Percentiles rank a stretch among this genome's conserved stretches.
phyloP scores from a whole-genome alignment of 306 rosid species.

The Dryas drummondii region DNA sequence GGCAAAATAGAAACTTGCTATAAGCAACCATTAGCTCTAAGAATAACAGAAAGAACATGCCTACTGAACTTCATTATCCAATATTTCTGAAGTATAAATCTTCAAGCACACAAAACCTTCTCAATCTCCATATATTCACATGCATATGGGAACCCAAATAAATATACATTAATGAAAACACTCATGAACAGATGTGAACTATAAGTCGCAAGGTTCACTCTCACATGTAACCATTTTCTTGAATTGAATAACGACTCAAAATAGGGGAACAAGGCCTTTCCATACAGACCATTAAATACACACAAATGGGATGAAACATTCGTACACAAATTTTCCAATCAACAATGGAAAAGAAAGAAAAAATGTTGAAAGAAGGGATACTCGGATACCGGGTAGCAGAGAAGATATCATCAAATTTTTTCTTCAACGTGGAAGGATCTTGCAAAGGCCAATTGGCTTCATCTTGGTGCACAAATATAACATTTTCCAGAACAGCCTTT shows the following conservation, averaged over 20 bases:
- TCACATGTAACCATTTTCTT: not conserved
- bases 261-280: not conserved
- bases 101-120: no score
- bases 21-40: not conserved
- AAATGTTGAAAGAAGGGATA: slow-evolving; percentile 1
- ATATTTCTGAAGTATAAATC: no score
- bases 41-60: no score
- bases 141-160: no score
- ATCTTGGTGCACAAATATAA: slow-evolving; percentile 92
- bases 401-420: slow-evolving; percentile 92
- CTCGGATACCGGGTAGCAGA: slow-evolving; percentile 77
- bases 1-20: not conserved
- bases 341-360: slow-evolving; percentile 6
- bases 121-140: no score
- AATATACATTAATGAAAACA: no score
- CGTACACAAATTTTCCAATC: not conserved
- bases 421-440: slow-evolving; percentile 91
- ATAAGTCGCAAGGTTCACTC: not conserved
- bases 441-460: slow-evolving; percentile 99
- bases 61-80: no score
- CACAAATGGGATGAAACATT: not conserved
- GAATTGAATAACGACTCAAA: not conserved
- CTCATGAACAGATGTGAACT: not conserved
- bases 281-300: not conserved
- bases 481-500: slow-evolving; percentile 89